Evolutionary conservation across 768 basidiomycete genomes (phyloP).

Genomic region (Arthromyces matolae): DNA sequence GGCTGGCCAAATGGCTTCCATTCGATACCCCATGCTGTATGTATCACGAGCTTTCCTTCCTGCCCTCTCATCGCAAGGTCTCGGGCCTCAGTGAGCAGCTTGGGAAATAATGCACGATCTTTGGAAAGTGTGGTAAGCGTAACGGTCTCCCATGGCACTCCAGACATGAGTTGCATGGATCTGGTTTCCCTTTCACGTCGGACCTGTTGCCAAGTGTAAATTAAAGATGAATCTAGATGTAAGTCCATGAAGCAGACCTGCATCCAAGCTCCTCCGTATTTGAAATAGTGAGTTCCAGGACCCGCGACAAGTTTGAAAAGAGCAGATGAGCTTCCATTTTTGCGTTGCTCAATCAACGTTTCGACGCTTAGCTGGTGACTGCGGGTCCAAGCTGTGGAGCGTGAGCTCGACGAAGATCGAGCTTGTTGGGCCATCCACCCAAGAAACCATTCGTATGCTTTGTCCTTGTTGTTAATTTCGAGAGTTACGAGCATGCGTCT

Average conservation of each 20-base stretch:
- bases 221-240: conserved; percentile 4
- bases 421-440: conserved; percentile 88
- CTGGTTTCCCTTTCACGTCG: conserved; percentile 93
- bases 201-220: conserved; percentile 63
- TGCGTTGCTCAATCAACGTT: conserved; percentile 82
- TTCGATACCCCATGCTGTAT: conserved; percentile 94
- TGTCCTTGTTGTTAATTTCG: conserved; percentile 95
- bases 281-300: conserved; percentile 91
- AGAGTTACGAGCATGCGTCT: conserved; percentile 90
- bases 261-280: conserved; percentile 91
- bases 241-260: conserved; percentile 51
- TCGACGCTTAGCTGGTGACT: conserved; percentile 95
- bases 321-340: conserved; percentile 88
- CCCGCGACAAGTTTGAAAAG: conserved; percentile 94
- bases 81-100: conserved; percentile 83
- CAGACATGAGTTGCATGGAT: conserved; percentile 87
- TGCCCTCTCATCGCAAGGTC: conserved; percentile 81
- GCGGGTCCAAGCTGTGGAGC: conserved; percentile 49
- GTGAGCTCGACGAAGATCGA: conserved; percentile 22
- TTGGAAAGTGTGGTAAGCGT: conserved; percentile 89
- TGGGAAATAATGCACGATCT: conserved; percentile 77
- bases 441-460: conserved; percentile 94
- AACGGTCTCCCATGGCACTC: conserved; percentile 96
- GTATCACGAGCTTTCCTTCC: conserved; percentile 93
- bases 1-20: conserved; percentile 97